phyloP scores from a whole-genome alignment of 164 flowering plant species.

The Nelumbo lutea region DNA sequence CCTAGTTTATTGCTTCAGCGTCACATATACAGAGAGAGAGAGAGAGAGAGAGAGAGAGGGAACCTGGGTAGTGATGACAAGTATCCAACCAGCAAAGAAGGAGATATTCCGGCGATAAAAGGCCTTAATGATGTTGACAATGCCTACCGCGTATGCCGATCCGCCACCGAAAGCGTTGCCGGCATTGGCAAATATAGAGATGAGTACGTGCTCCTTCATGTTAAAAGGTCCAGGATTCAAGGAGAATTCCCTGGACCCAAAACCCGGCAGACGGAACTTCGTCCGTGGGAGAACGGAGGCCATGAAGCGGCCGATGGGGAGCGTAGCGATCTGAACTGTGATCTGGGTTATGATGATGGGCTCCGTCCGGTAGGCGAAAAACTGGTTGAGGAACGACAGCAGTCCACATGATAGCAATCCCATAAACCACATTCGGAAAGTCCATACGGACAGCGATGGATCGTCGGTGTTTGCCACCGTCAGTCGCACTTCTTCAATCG shows the following conservation, averaged over 20 bases:
- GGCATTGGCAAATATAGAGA: constrained; percentile 64
- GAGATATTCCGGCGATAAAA: constrained; percentile 46
- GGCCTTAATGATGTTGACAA: constrained; percentile 52
- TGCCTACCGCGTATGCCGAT: constrained; percentile 53
- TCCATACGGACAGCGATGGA: constrained; percentile 76
- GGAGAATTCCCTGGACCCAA: constrained; percentile 31
- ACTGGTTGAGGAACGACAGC: constrained; percentile 78
- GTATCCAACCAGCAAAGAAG: constrained; percentile 43
- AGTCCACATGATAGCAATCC: constrained; percentile 62
- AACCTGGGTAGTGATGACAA: constrained; percentile 54
- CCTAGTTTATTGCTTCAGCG: too few relatives aligned
- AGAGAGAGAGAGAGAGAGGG: not conserved
- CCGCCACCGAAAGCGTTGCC: constrained; percentile 58
- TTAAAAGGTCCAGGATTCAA: constrained; percentile 71
- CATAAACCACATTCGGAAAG: constrained; percentile 86
- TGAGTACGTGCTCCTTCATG: constrained; percentile 64
- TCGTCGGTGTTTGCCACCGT: constrained; percentile 84
- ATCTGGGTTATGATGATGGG: constrained; percentile 57
- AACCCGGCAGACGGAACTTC: constrained; percentile 35
- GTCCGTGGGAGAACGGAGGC: constrained; percentile 38
- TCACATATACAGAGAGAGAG: not conserved
- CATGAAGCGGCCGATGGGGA: constrained; percentile 65
- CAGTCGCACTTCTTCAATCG: constrained; percentile 74
- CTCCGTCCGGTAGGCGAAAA: constrained; percentile 74
- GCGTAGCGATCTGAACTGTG: constrained; percentile 58